Conservation (phyloP, 805 yeast species). For the Ogataea henricii region DNA sequence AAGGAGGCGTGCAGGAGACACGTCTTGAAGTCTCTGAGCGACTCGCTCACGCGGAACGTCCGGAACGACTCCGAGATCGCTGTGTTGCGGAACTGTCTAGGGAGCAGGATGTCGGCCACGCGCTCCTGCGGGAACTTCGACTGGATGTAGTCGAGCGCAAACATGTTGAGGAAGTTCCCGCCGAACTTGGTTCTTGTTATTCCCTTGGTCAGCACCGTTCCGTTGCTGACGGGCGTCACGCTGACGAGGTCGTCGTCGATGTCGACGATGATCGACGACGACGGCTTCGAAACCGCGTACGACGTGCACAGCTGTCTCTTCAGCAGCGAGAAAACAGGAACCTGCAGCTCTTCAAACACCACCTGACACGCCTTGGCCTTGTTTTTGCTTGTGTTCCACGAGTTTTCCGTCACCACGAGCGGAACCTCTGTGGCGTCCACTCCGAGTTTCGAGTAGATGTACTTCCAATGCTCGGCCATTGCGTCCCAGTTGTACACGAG, state of each 20-base stretch:
- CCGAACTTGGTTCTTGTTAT: conserved; percentile 70
- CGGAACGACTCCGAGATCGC: conserved; percentile 40
- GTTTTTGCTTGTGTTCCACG: conserved; percentile 67
- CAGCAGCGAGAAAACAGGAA: conserved; percentile 75
- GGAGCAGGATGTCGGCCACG: conserved; percentile 32
- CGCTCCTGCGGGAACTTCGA: conserved; percentile 36
- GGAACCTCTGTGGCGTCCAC: conserved; percentile 63
- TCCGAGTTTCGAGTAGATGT: conserved; percentile 56
- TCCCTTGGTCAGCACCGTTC: conserved; percentile 67
- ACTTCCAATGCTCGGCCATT: conserved; percentile 65
- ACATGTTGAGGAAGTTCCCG: conserved; percentile 79
- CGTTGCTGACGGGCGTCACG: conserved; percentile 79
- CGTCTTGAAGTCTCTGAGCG: conserved; percentile 52
- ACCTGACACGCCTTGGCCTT: conserved; percentile 61
- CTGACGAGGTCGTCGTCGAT: conserved; percentile 69
- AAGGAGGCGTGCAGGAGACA: conserved; percentile 29
- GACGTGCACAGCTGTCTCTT: conserved; percentile 78
- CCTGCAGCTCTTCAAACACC: conserved; percentile 72
- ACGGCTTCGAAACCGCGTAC: conserved; percentile 69
- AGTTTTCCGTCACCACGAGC: conserved; percentile 54
- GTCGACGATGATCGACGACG: conserved; percentile 79
- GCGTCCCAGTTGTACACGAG: conserved; percentile 73
- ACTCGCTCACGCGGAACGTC: conserved; percentile 41
- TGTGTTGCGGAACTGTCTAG: conserved; percentile 33
- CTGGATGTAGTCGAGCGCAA: conserved; percentile 52